A percentile compares a stretch with the other conserved stretches of the same genome.
These are phyloP conservation scores for Dorcoceras hygrometricum DNA, from an alignment of 257 asterid genomes.

Conservation along the genomic window DNA sequence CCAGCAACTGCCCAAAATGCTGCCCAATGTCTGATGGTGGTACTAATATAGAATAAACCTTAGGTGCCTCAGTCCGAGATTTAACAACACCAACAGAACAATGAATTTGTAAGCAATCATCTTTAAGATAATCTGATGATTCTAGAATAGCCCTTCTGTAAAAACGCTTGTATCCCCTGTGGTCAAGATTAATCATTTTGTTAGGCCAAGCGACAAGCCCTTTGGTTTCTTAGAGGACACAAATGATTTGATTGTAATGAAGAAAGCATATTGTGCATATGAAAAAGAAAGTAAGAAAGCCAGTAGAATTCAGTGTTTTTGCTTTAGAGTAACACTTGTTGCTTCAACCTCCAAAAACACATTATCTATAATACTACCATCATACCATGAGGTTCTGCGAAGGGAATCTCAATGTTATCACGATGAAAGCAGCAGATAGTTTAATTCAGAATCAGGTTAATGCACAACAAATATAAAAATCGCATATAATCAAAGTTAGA, in stretches of 20 bases:
- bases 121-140: constrained; percentile 76
- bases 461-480: not conserved
- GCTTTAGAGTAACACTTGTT: not conserved
- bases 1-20: constrained; percentile 82
- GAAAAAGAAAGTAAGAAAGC: not conserved
- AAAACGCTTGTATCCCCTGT: constrained; percentile 94
- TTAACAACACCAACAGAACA: constrained; percentile 91
- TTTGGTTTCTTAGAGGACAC: not conserved
- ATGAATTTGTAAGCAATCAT: constrained; percentile 85
- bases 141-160: constrained; percentile 72
- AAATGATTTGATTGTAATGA: not conserved
- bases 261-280: not conserved
- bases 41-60: constrained; percentile 62
- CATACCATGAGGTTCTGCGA: not conserved
- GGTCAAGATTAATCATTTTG: constrained; percentile 18
- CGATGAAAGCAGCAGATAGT: not conserved
- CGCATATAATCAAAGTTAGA: no score
- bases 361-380: not conserved
- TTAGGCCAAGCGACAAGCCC: not conserved
- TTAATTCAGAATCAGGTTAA: not conserved
- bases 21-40: constrained; percentile 83
- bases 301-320: not conserved
- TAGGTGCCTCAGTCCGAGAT: constrained; percentile 84
- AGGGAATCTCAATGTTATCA: not conserved
- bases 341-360: not conserved